Evolutionary conservation across 2,329 filamentous ascomycete genomes (phyloP).

Genomic region (Plenodomus tracheiphilus): DNA sequence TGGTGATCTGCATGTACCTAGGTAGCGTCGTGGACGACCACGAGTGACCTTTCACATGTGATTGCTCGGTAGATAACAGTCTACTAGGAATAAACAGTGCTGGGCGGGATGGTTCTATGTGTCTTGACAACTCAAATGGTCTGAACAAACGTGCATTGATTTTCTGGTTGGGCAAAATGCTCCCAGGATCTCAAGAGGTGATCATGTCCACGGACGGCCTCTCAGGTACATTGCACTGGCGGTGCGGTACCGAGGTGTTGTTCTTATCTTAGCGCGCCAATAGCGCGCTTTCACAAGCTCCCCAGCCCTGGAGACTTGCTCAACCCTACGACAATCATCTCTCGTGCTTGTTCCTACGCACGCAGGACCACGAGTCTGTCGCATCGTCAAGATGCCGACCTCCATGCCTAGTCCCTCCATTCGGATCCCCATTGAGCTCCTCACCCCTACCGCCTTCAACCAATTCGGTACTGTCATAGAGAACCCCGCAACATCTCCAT

Average conservation of each 20-base stretch:
- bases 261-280: constrained; percentile 14
- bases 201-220: not conserved
- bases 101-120: not conserved
- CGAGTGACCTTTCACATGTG: not conserved
- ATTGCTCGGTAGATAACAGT: not conserved
- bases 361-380: not conserved
- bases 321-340: constrained; percentile 5
- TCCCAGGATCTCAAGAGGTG: too few relatives aligned
- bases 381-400: constrained; percentile 37
- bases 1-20: constrained; percentile 11
- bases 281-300: constrained; percentile 18
- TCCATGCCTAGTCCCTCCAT: constrained; percentile 46
- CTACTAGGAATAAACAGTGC: not conserved
- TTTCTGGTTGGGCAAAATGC: too few relatives aligned
- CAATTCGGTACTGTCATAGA: constrained; percentile 82
- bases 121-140: too few relatives aligned
- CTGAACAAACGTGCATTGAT: too few relatives aligned
- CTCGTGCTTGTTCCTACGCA: not conserved
- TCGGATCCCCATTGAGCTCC: constrained; percentile 62
- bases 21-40: not conserved
- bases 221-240: not conserved
- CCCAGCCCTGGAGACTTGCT: too few relatives aligned
- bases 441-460: constrained; percentile 70
- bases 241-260: not conserved
- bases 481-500: constrained; percentile 64